Evolutionary conservation across 177 flowering plant genomes (phyloP).

Genomic region (Vitis hybrid): DNA sequence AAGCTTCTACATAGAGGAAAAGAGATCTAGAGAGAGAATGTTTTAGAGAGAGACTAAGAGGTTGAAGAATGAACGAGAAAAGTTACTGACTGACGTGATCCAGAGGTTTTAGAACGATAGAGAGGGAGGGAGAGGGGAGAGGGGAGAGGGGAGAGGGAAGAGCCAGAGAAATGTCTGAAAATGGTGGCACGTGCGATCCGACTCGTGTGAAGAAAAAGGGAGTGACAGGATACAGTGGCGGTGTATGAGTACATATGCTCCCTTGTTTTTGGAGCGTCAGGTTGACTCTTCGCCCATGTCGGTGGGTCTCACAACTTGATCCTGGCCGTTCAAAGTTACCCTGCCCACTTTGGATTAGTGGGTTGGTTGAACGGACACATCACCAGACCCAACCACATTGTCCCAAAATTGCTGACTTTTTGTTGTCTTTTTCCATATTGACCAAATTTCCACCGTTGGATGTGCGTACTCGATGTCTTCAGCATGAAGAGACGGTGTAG

Average conservation of each 20-base stretch:
- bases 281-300: neutral
- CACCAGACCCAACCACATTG: no score
- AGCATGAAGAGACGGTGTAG: no score
- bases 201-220: neutral
- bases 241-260: neutral
- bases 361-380: no score
- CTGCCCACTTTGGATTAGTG: no score
- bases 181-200: conserved; percentile 13
- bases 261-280: neutral
- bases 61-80: neutral
- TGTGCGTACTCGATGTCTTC: neutral
- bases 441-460: neutral
- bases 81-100: neutral
- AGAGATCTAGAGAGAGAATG: neutral
- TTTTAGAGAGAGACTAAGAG: neutral
- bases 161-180: neutral
- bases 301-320: neutral
- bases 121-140: conserved; percentile 4
- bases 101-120: neutral
- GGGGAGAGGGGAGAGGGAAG: neutral
- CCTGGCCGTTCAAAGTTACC: neutral
- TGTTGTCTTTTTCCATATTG: neutral
- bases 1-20: neutral
- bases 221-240: neutral
- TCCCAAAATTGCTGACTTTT: neutral